Evolutionary conservation across 2,329 filamentous ascomycete genomes (phyloP).

Genomic region (Colletotrichum sidae): DNA sequence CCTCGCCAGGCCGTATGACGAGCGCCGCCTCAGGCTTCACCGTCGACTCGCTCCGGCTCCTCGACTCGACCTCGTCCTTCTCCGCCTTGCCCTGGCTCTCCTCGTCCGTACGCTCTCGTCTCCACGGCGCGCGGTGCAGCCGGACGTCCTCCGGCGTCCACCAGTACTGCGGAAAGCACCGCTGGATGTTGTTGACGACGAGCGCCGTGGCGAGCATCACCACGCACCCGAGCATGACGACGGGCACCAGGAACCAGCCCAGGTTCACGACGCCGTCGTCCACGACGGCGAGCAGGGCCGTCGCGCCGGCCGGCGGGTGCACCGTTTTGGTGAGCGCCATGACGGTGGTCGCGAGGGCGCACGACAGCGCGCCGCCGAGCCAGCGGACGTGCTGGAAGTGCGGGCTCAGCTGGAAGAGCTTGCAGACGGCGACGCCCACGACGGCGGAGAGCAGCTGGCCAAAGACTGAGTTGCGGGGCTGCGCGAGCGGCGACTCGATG

Average conservation of each 20-base stretch:
- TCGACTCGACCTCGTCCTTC: conserved; percentile 7
- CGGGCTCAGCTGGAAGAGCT: conserved; percentile 69
- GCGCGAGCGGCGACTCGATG: conserved; percentile 77
- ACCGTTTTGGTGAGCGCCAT: conserved; percentile 80
- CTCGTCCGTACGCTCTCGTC: conserved; percentile 2
- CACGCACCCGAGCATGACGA: conserved; percentile 69
- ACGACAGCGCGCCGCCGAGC: conserved; percentile 74
- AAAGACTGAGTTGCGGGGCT: conserved; percentile 76
- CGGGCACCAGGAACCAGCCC: conserved; percentile 76
- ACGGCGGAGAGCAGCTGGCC: conserved; percentile 74
- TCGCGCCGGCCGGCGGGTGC: conserved; percentile 81
- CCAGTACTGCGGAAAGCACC: conserved; percentile 77
- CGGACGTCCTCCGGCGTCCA: conserved; percentile 62
- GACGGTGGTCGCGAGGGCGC: conserved; percentile 69
- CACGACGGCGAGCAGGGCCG: conserved; percentile 75
- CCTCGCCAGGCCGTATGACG: conserved; percentile 49
- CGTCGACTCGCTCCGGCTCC: conserved; percentile 18
- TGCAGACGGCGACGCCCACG: conserved; percentile 71
- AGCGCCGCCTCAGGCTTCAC: conserved; percentile 42
- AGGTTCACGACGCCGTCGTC: conserved; percentile 64
- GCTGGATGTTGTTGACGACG: conserved; percentile 76
- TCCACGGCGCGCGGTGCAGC: conserved; percentile 21
- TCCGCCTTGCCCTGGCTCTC: conserved; percentile 11
- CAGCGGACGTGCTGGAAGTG: conserved; percentile 66
- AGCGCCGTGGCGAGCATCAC: conserved; percentile 74